Evolutionary conservation across 331 rosid genomes (phyloP).

Genomic region (Erythrophleum ivorense): DNA sequence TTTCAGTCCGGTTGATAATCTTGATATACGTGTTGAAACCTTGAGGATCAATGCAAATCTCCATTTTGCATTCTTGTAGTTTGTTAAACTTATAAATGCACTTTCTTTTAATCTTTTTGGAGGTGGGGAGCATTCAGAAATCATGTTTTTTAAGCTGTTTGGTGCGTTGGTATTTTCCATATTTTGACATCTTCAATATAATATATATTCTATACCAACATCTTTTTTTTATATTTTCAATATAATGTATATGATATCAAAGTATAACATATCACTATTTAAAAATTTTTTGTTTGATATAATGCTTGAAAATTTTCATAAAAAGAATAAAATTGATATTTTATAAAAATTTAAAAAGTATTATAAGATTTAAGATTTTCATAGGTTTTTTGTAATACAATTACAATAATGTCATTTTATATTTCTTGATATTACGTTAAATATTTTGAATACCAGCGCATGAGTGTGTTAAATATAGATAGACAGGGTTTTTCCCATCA

Average conservation of each 20-base stretch:
- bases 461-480: too few species aligned
- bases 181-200: neutral
- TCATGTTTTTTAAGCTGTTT: neutral
- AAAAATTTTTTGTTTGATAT: too few species aligned
- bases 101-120: neutral
- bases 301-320: neutral
- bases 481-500: too few species aligned
- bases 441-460: too few species aligned
- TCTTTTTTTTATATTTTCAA: too few species aligned
- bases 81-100: conserved; percentile 2
- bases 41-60: conserved; percentile 11
- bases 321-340: neutral
- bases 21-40: neutral
- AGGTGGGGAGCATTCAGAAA: neutral
- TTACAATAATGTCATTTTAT: too few species aligned
- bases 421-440: too few species aligned
- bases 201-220: neutral
- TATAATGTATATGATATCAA: too few species aligned
- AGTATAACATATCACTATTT: too few species aligned
- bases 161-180: neutral
- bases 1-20: neutral
- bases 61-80: conserved; percentile 21
- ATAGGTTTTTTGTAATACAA: too few species aligned
- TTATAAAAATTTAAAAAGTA: too few species aligned
- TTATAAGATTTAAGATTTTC: too few species aligned